phyloP scores from a whole-genome alignment of 306 rosid species.

The Trichosanthes cucumerina region DNA sequence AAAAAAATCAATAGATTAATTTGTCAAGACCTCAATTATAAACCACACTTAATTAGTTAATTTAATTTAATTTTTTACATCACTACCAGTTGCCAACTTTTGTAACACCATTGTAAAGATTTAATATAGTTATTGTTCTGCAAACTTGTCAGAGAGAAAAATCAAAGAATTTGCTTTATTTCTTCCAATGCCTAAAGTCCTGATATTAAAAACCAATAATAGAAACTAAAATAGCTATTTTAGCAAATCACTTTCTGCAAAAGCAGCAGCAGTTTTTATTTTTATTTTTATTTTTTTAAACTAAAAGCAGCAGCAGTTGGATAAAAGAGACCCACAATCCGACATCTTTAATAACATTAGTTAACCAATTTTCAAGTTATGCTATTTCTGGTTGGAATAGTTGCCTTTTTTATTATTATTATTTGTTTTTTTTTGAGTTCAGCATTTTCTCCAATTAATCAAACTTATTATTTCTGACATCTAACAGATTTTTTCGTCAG shows the following conservation, averaged over 20 bases:
- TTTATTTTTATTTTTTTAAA: too few species aligned
- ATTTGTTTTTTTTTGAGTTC: too few species aligned
- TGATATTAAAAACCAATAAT: not conserved
- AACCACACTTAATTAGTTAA: too few species aligned
- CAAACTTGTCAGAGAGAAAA: not conserved
- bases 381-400: not conserved
- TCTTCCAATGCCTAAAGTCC: not conserved
- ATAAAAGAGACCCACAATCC: not conserved
- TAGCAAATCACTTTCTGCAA: not conserved
- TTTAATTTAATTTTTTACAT: too few species aligned
- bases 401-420: not conserved
- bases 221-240: not conserved
- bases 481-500: too few species aligned
- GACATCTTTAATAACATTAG: not conserved
- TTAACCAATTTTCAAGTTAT: not conserved
- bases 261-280: not conserved
- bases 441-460: not conserved
- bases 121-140: not conserved
- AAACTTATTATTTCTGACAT: not conserved
- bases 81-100: not conserved
- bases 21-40: too few species aligned
- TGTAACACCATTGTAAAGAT: not conserved
- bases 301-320: not conserved
- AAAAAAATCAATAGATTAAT: too few species aligned
- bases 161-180: not conserved